Evolutionary conservation across 108 stramenopile species (phyloP), one percentile per base, ranked within the genome.

Genomic region (Cyclotella distinguenda): DNA sequence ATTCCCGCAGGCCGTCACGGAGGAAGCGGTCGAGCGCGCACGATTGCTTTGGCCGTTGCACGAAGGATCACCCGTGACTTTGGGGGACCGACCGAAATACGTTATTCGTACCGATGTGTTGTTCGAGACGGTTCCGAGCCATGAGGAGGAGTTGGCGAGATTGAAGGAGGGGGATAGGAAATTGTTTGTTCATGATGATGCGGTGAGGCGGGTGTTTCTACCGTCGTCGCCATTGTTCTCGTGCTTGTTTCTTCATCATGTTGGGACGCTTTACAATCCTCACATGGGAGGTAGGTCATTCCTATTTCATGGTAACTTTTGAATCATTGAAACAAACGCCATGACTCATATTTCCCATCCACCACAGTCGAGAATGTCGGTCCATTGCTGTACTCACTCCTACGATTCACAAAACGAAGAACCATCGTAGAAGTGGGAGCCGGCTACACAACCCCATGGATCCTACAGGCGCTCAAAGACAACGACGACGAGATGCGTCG

Each of bases 31-130:
- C 23, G 86, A 88, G 25, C 81, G 81, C 32, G 93, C 93, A n/a
- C 74, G 86, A 11, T 27, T 56, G 13, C 31, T 84, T 31, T 89
- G 89, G 90, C 85, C 88, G 26, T 44, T 81, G 18, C 93, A 94
- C 66, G 93, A 88, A 59, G 93, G 93, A 26, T 82, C 87, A 21
- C 81, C 83, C 8, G 87, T 90, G 4, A 58, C 53, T 9, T 66
- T 58, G 18, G 88, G 83, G 2, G 66, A 47, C 12, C 64, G 89
- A 62, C 79, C 90, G 6, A 94, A 94, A 57, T 94, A 91, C 68
- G 88, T 94, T 5, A 88, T 94, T 71, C 84, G 93, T 42, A 88
- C 87, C n/a, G 93, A 94, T 67, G 70, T 84, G 1, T 56, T 94
- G 45, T 89, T 90, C 54, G 74, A 68, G 18, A 80, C 79, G 32